Conservation (phyloP, 495 filamentous ascomycete species). For the Penicillium nucicola region DNA sequence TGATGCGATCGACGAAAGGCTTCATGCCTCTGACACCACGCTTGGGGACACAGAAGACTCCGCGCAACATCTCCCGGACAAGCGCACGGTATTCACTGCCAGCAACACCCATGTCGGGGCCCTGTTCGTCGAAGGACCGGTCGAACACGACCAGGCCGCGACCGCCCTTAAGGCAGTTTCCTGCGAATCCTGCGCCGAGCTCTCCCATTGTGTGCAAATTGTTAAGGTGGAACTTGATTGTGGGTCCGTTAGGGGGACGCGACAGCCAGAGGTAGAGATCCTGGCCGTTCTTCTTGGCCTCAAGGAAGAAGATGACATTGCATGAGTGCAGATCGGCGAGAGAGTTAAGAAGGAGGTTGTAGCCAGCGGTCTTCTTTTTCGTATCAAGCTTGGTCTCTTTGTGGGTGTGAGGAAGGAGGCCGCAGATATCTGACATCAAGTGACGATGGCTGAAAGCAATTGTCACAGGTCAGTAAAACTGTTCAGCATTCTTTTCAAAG, state of each 20-base stretch:
- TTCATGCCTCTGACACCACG: constrained; percentile 78
- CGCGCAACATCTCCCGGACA: constrained; percentile 72
- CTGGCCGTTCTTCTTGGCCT: constrained; percentile 84
- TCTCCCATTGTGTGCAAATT: constrained; percentile 93
- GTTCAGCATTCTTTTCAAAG: not conserved
- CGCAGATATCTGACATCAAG: constrained; percentile 83
- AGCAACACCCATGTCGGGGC: constrained; percentile 38
- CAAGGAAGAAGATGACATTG: constrained; percentile 97
- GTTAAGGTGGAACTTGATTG: constrained; percentile 65
- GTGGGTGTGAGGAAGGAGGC: constrained; percentile 83
- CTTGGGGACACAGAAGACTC: constrained; percentile 92
- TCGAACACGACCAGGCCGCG: constrained; percentile 96
- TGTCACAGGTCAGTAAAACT: constrained; percentile 9
- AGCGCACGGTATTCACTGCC: constrained; percentile 44
- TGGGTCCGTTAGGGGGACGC: constrained; percentile 93
- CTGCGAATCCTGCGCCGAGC: constrained; percentile 78
- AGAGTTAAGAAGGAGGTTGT: constrained; percentile 87
- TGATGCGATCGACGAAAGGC: constrained; percentile 93
- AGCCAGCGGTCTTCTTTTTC: constrained; percentile 71
- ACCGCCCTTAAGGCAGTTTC: constrained; percentile 93
- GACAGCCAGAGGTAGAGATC: constrained; percentile 93
- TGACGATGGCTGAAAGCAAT: constrained; percentile 70
- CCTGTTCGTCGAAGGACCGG: constrained; percentile 69
- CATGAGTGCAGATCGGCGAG: constrained; percentile 97
- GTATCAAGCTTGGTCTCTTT: constrained; percentile 97